Base-by-base conservation (phyloP, 768 basidiomycete genomes). In the Leccinum ochraceum region DNA sequence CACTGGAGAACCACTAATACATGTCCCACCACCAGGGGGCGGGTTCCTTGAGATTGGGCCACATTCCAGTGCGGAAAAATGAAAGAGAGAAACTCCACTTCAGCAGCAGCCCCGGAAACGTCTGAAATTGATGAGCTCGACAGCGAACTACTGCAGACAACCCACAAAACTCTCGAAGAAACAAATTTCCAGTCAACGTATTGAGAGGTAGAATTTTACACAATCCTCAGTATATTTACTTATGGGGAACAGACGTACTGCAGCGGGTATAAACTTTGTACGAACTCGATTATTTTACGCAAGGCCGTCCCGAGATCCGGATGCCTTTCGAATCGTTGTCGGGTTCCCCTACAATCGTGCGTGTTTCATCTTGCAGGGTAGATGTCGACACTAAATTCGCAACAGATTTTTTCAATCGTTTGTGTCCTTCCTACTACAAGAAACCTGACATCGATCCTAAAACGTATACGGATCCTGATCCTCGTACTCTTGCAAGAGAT, bases 281-380 rank as follows among this genome's bases (percentile, higher is more conserved):
- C 84, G 90, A 11, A 73, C 77, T 3, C 80, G 85, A 34, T 68
- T 93, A 54, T 90, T 92, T 67, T 94, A 94, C 67, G 80, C 83
- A 3, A 78, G 87, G 37, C 85, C 89, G 2, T 78, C 75, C 53
- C 76, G 76, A 16, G 73, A 83, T n/a, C 81, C 83, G 0, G 76
- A 81, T n/a, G 75, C 80, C 1, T 78, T 76, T 26, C 71, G 71
- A 20, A 79, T 89, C 39, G 66, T 83, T 1, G 80, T 89, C 20
- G 92, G 93, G 3, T 72, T 95, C 10, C 86, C 91, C 5, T 76
- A 79, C 1, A 79, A 81, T 66, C 90, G 94, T 94, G 60, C 49
- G 86, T 64, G 4, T 49, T 55, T 42, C 2, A 44, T 48, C 49
- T 50, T 30, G 30, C n/a, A 28, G 28, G 34, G 34, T n/a, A 37